phyloP scores from a whole-genome alignment of 352 stramenopile genomes.

The Chrysophaeum taylorii region DNA sequence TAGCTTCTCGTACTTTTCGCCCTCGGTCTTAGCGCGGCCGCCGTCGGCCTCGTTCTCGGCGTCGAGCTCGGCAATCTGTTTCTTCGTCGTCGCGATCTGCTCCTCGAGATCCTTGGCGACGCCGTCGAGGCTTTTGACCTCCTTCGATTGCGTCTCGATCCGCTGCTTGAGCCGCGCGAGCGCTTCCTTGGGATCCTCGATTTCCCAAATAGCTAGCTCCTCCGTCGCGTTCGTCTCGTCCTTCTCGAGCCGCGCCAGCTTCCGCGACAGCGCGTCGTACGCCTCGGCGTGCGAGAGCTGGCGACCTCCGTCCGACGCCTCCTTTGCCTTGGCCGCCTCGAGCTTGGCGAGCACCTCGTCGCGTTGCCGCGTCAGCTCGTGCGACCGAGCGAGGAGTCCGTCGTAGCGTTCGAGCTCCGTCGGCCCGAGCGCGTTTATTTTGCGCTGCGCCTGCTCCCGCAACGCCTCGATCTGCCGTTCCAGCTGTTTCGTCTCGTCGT shows the following conservation, averaged over 20 bases:
- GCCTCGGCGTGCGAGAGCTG: constrained; percentile 28
- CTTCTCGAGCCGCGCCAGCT: constrained; percentile 54
- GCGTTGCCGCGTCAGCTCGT: constrained; percentile 40
- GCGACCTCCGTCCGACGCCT: constrained; percentile 1
- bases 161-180: background rate
- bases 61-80: constrained; percentile 66
- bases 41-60: constrained; percentile 52
- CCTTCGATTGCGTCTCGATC: constrained; percentile 17
- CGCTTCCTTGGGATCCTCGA: background rate
- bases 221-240: constrained; percentile 33
- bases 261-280: constrained; percentile 49
- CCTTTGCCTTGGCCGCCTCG: constrained; percentile 34
- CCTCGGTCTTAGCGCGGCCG: constrained; percentile 51
- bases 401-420: constrained; percentile 66
- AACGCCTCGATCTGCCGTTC: constrained; percentile 35
- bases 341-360: constrained; percentile 59
- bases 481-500: constrained; percentile 62
- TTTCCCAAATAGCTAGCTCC: constrained; percentile 7
- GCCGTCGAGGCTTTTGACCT: constrained; percentile 1
- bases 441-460: constrained; percentile 60
- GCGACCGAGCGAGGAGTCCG: constrained; percentile 23
- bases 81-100: constrained; percentile 64
- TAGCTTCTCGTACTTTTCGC: constrained; percentile 49
- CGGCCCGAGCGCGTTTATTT: constrained; percentile 73
- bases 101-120: constrained; percentile 39